These are phyloP conservation scores for Globisporangium iwayamae DNA, from an alignment of 352 stramenopile genomes.

Conservation along the genomic window DNA sequence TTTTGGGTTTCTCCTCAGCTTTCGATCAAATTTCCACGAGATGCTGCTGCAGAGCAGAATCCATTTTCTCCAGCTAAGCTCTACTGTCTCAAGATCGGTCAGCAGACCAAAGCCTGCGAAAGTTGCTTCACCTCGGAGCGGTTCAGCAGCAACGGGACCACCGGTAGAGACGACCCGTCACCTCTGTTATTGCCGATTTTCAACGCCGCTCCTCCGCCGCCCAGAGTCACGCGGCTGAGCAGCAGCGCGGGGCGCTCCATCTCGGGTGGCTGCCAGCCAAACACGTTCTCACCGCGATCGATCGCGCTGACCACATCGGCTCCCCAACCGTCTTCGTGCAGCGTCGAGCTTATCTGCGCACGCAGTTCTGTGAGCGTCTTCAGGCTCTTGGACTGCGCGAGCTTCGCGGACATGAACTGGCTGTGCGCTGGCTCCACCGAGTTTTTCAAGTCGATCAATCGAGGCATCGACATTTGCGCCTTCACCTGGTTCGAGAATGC, in stretches of 20 bases:
- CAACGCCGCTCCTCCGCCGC: neutral
- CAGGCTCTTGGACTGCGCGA: constrained; percentile 41
- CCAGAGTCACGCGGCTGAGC: constrained; percentile 55
- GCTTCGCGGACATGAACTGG: constrained; percentile 49
- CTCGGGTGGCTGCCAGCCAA: constrained; percentile 72
- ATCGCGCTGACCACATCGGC: constrained; percentile 61
- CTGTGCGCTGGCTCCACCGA: constrained; percentile 23
- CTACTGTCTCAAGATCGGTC: constrained; percentile 13
- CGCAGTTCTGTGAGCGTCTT: constrained; percentile 41
- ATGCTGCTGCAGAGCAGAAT: neutral
- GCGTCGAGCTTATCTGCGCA: constrained; percentile 33
- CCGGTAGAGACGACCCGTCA: neutral
- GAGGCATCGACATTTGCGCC: constrained; percentile 61
- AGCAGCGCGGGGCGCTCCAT: constrained; percentile 65
- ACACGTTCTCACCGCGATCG: constrained; percentile 53
- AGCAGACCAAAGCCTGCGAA: constrained; percentile 42
- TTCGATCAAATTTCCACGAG: neutral
- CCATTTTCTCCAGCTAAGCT: neutral
- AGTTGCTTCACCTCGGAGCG: constrained; percentile 42
- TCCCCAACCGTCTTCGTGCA: constrained; percentile 52
- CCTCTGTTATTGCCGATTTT: constrained; percentile 4
- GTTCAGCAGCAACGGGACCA: constrained; percentile 45
- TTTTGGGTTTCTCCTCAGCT: neutral
- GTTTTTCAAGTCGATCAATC: constrained; percentile 54
- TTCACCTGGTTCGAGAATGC: constrained; percentile 50